Base-by-base conservation (phyloP, 495 filamentous ascomycete species). In the Penicillium paradoxum region DNA sequence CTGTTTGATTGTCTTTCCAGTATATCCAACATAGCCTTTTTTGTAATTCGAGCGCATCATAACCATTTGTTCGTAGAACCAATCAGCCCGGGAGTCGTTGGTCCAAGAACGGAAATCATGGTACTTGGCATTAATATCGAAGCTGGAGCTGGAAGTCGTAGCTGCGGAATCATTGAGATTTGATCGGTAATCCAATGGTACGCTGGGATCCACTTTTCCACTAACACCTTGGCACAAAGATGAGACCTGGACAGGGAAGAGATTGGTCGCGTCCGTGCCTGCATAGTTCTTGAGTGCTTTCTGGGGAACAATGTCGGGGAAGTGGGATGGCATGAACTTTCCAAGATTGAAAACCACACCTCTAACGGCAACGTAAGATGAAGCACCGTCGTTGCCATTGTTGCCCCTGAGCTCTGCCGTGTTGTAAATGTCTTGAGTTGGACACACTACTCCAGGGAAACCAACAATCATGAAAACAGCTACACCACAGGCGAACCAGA, bases 241-340 rank as follows among this genome's bases (percentile, higher is more conserved):
- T 4, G 88, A 95, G 14, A 97, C 93, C 65, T 99, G 93, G 11
- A 99, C 78, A 0, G 93, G 93, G 72, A 99, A 99, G 13, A 99
- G 77, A 38, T 79, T 75, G 15, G 90, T 91, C 41, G 91, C 89
- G 60, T 97, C 93, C 15, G 81, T 63, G 37, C 93, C 93, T 43
- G 85, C 90, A 61, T 97, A 99, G 52, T 85, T 83, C 51, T 84
- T 74, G 41, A 97, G 67, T 5, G 77, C 65, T 49, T 84, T 81
- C 29, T 80, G 59, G 1, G 83, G 80, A 39, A 98, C 79, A 52
- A 91, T 80, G 52, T 71, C 76, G 1, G 89, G 93, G 63, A 95
- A 96, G 63, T 98, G 93, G n/a, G 64, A 67, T 1, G 85, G 82
- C 22, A 85, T 79, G 62, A 89, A 96, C 11, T 71, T 65, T 21